A percentile compares a stretch with the other conserved stretches of the same genome.
These are phyloP conservation scores for Miamiensis avidus DNA, from an alignment of 169 alveolate genomes.

Conservation along the genomic window DNA sequence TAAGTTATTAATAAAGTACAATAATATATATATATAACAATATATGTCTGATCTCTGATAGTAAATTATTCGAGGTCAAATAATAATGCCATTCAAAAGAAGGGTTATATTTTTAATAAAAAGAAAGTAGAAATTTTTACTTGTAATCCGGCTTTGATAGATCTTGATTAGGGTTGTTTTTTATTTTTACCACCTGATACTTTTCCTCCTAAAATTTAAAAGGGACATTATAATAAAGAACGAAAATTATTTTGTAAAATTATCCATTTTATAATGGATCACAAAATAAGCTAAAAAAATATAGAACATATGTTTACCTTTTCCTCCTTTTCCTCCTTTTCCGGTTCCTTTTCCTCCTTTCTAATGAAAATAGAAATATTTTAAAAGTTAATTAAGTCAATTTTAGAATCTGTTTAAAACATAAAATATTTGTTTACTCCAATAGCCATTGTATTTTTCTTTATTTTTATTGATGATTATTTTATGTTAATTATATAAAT, in stretches of 20 bases:
- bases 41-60: background rate
- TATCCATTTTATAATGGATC: background rate
- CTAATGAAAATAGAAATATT: background rate
- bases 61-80: background rate
- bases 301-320: slow-evolving; percentile 38
- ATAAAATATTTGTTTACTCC: background rate
- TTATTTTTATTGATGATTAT: background rate
- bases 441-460: background rate
- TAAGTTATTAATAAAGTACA: no score
- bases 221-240: slow-evolving; percentile 1
- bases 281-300: no score
- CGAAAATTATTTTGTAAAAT: no score
- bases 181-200: slow-evolving; percentile 95
- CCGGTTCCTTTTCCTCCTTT: slow-evolving; percentile 68
- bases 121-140: slow-evolving; percentile 30
- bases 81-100: background rate
- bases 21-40: no score
- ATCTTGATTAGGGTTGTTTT: slow-evolving; percentile 98
- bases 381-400: no score
- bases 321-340: slow-evolving; percentile 77
- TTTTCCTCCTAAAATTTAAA: slow-evolving; percentile 60
- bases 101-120: background rate
- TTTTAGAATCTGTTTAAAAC: no score
- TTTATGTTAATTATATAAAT: no score
- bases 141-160: slow-evolving; percentile 98